A percentile compares a stretch with the other conserved stretches of the same genome.
Evolutionary conservation across 2,329 filamentous ascomycete genomes (phyloP).

Genomic region (Aspergillus candidus): DNA sequence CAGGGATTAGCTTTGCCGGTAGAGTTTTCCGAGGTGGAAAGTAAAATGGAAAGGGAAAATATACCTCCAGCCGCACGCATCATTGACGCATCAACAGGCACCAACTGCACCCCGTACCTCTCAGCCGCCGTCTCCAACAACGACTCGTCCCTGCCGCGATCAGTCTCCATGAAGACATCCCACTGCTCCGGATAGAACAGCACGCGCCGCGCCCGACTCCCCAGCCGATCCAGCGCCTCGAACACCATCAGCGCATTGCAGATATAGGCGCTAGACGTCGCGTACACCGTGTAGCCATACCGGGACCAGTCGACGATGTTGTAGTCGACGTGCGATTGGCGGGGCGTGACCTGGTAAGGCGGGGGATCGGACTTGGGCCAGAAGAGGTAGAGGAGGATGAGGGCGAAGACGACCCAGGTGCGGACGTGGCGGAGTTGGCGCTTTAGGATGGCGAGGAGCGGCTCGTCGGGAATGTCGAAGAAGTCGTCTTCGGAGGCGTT

Average conservation of each 20-base stretch:
- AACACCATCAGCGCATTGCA: slow-evolving; percentile 41
- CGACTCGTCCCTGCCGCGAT: slow-evolving; percentile 35
- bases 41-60: slow-evolving; percentile 1
- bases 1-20: not conserved
- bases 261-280: slow-evolving; percentile 36
- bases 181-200: slow-evolving; percentile 39
- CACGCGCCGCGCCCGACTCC: slow-evolving; percentile 36
- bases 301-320: slow-evolving; percentile 36
- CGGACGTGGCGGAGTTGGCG: slow-evolving; percentile 28
- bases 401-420: slow-evolving; percentile 23
- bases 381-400: slow-evolving; percentile 22
- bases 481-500: slow-evolving; percentile 29
- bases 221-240: slow-evolving; percentile 34
- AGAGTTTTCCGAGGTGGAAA: too few relatives aligned
- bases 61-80: slow-evolving; percentile 23
- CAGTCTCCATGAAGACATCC: slow-evolving; percentile 28
- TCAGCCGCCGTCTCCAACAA: slow-evolving; percentile 45
- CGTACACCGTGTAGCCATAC: slow-evolving; percentile 41
- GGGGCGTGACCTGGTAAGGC: slow-evolving; percentile 13
- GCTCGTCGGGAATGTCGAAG: slow-evolving; percentile 33
- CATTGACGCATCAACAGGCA: slow-evolving; percentile 41
- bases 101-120: slow-evolving; percentile 45
- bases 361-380: slow-evolving; percentile 19
- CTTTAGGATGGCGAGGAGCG: slow-evolving; percentile 22
- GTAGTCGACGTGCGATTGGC: slow-evolving; percentile 25